A percentile compares a stretch with the other conserved stretches of the same genome.
Evolutionary conservation across 192 early-diverging fungal genomes (phyloP).

Genomic region (Geranomyces michiganensis): DNA sequence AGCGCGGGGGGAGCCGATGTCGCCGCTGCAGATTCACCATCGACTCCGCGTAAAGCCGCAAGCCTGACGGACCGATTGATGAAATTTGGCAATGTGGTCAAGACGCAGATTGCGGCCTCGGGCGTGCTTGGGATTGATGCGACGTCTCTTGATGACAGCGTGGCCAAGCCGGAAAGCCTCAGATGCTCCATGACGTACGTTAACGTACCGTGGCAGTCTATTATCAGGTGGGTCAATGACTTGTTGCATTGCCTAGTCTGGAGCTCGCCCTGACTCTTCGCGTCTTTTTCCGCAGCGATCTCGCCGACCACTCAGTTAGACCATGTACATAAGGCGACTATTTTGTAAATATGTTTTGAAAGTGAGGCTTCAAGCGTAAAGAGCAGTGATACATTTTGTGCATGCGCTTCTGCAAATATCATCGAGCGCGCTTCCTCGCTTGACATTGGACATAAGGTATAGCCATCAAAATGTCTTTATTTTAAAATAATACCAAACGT

Average conservation of each 20-base stretch:
- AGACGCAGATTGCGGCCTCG: constrained; percentile 49
- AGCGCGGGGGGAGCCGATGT: not conserved
- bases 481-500: no score
- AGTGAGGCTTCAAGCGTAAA: no score
- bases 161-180: constrained; percentile 66
- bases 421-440: no score
- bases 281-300: constrained; percentile 5
- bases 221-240: constrained; percentile 55
- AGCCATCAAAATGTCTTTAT: no score
- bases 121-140: constrained; percentile 11
- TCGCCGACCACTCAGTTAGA: constrained; percentile 15
- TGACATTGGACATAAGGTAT: no score
- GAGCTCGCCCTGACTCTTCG: no score
- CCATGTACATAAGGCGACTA: not conserved
- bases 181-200: constrained; percentile 90
- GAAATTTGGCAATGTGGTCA: constrained; percentile 37
- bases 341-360: no score
- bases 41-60: not conserved
- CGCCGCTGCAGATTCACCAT: not conserved
- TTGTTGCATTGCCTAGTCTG: not conserved
- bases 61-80: constrained; percentile 29
- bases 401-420: no score
- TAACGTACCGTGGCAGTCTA: constrained; percentile 89
- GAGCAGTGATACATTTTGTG: no score
- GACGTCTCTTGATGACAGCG: constrained; percentile 25